Conservation (phyloP, 257 asterid genomes). For the Nicotiana otophora region DNA sequence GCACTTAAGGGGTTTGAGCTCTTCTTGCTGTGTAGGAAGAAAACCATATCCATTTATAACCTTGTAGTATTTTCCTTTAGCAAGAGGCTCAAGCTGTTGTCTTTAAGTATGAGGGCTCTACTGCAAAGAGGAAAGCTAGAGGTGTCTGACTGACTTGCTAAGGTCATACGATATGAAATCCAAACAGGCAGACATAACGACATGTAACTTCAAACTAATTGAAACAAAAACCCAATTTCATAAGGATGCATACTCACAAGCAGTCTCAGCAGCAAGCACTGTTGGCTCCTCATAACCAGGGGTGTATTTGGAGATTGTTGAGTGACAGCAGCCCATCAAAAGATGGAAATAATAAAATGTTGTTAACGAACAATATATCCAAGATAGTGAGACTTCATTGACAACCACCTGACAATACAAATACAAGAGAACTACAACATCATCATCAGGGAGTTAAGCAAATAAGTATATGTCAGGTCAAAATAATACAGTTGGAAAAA, state of each 20-base stretch:
- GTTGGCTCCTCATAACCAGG: slow-evolving; percentile 86
- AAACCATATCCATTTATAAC: not conserved
- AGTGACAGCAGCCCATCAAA: slow-evolving; percentile 70
- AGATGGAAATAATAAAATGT: slow-evolving; percentile 1
- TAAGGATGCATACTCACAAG: slow-evolving; percentile 55
- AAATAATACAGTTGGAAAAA: not conserved
- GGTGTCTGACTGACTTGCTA: not conserved
- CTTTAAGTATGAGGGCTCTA: not conserved
- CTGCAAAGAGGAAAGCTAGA: not conserved
- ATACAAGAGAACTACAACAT: slow-evolving; percentile 4
- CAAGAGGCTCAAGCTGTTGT: not conserved
- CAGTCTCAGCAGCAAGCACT: slow-evolving; percentile 83
- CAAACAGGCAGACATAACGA: not conserved
- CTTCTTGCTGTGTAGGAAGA: not conserved
- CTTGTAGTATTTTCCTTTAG: not conserved
- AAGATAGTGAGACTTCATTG: slow-evolving; percentile 20
- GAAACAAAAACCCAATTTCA: not conserved
- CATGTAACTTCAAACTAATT: not conserved
- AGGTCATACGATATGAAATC: not conserved
- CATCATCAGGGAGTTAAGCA: not conserved
- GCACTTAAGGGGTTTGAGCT: not conserved
- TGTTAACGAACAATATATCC: slow-evolving; percentile 17
- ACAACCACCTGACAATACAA: not conserved
- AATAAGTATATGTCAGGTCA: not conserved
- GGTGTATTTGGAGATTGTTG: slow-evolving; percentile 33